Conservation (phyloP, 2,329 filamentous ascomycete genomes). For the Boeremia exigua region DNA sequence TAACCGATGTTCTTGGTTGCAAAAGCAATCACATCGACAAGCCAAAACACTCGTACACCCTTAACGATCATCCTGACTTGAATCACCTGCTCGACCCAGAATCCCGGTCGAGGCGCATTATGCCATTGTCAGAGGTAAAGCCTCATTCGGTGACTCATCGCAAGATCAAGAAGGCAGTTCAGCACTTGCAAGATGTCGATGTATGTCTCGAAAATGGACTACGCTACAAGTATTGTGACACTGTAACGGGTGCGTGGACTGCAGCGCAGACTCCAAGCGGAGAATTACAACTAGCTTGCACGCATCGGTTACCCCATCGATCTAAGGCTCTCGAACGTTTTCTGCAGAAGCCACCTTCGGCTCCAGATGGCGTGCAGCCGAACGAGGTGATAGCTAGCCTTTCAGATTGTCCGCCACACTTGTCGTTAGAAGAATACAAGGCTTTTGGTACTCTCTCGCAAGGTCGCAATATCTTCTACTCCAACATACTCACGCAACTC, state of each 20-base stretch:
- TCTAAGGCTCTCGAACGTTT: constrained; percentile 50
- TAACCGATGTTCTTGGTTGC: constrained; percentile 49
- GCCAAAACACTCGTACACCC: constrained; percentile 14
- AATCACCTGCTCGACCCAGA: constrained; percentile 1
- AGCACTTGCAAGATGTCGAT: constrained; percentile 33
- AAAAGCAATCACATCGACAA: not conserved
- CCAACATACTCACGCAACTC: constrained; percentile 62
- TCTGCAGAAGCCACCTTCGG: constrained; percentile 42
- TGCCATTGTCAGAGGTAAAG: constrained; percentile 48
- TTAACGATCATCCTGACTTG: constrained; percentile 22
- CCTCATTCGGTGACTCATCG: constrained; percentile 49
- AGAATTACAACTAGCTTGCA: constrained; percentile 43
- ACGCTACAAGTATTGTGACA: constrained; percentile 44
- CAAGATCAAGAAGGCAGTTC: constrained; percentile 27
- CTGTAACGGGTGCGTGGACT: constrained; percentile 22
- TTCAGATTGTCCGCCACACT: constrained; percentile 52
- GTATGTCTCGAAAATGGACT: constrained; percentile 58
- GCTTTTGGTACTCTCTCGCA: constrained; percentile 56
- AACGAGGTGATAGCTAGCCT: constrained; percentile 58
- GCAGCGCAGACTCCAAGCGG: constrained; percentile 13
- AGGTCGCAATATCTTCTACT: constrained; percentile 60
- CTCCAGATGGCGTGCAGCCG: constrained; percentile 40
- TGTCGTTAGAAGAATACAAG: constrained; percentile 63
- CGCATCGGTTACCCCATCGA: constrained; percentile 47
- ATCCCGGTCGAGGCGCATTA: constrained; percentile 29